These are phyloP conservation scores for Microdochium nivale DNA, from an alignment of 2,329 filamentous ascomycete species.

Conservation along the genomic window DNA sequence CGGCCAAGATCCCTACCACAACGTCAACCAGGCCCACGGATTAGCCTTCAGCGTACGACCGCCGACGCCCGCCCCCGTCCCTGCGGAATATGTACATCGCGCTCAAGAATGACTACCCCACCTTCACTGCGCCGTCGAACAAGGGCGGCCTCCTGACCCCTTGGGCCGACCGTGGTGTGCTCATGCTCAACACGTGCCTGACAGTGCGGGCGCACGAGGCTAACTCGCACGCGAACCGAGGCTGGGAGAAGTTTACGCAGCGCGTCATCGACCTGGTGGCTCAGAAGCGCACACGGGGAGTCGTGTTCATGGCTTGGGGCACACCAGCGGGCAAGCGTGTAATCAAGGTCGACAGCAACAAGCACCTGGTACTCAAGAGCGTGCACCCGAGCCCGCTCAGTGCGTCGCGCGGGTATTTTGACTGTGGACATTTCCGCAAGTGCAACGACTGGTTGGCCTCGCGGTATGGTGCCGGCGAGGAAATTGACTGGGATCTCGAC, in stretches of 20 bases:
- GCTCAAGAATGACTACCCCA: constrained; percentile 80
- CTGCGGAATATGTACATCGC: constrained; percentile 90
- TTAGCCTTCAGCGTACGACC: constrained; percentile 92
- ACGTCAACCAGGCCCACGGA: constrained; percentile 89
- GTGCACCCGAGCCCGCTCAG: constrained; percentile 93
- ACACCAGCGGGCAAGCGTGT: constrained; percentile 75
- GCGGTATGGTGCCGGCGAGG: constrained; percentile 69
- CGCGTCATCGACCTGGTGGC: constrained; percentile 83
- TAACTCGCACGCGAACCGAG: constrained; percentile 75
- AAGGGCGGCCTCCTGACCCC: constrained; percentile 77
- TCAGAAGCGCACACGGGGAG: constrained; percentile 65
- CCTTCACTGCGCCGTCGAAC: constrained; percentile 66
- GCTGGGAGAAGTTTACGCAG: constrained; percentile 92
- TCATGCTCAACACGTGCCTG: constrained; percentile 89
- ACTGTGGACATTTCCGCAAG: constrained; percentile 72
- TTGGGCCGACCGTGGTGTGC: constrained; percentile 88
- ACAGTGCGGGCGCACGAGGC: constrained; percentile 87
- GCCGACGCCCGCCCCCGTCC: constrained; percentile 80
- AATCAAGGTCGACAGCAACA: constrained; percentile 58
- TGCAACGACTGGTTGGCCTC: constrained; percentile 77
- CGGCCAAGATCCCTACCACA: constrained; percentile 97
- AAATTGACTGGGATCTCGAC: constrained; percentile 74
- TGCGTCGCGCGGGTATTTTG: constrained; percentile 73
- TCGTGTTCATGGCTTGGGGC: constrained; percentile 95
- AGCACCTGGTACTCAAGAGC: constrained; percentile 75